Evolutionary conservation across 495 filamentous ascomycete genomes (phyloP), one percentile per base, ranked within the genome.

Genomic region (Ascobolus immersus): DNA sequence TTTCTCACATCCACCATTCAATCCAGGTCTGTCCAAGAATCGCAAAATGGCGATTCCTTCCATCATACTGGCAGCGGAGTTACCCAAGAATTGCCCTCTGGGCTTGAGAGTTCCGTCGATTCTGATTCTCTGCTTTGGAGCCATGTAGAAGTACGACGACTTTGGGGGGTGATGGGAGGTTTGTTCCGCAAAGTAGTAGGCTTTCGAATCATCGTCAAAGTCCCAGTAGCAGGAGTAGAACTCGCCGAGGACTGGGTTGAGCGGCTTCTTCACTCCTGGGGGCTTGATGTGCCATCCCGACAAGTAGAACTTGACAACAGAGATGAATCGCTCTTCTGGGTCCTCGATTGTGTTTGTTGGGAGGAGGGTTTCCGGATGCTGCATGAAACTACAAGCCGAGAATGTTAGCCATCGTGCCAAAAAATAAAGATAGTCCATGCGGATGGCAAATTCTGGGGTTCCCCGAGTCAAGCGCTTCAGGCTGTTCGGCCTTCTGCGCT

Each of bases 311-410:
- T 89, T 93, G 41, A 92, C 73, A 7, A 99, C 86, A 0, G 78
- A 72, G 4, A 99, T 67, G 49, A 99, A 99, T 45, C 86, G 67
- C 44, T 84, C 56, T 25, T 84, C 60, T 2, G 89, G 89, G 49
- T 99, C 89, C 19, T 94, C 77, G 39, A 90, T 74, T 21, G 65
- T 58, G 12, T 80, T 59, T 58, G 93, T 84, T 14, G 77, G 75
- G 2, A 94, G 66, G 17, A 99, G 69, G 40, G 76, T 86, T 54
- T 99, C 86, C 28, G 86, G 89, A 53, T 94, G 89, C 43, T 86
- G 84, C 86, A 99, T 99, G 62, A 99, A 99, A 59, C 84, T 93
- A 49, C n/a, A n/a, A n/a, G n/a, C n/a, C n/a, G n/a, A n/a, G n/a
- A n/a, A n/a, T n/a, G n/a, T n/a, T 33, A 29, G 51, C 18, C 42